These are phyloP conservation scores for Solanum peruvianum DNA, from an alignment of 257 asterid genomes.

Conservation along the genomic window DNA sequence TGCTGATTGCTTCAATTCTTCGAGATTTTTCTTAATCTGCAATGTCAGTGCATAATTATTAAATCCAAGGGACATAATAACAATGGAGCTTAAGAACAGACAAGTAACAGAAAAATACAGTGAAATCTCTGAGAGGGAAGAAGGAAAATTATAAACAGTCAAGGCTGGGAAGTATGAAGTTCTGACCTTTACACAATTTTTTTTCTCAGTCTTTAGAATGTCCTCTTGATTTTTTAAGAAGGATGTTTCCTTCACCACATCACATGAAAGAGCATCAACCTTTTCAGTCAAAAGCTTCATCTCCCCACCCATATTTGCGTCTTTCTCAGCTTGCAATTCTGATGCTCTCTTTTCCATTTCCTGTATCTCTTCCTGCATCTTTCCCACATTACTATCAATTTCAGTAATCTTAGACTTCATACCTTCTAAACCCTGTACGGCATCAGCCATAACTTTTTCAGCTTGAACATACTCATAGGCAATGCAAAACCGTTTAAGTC, in stretches of 20 bases:
- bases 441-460: slow-evolving; percentile 61
- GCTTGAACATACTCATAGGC: slow-evolving; percentile 90
- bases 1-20: slow-evolving; percentile 69
- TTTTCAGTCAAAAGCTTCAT: slow-evolving; percentile 62
- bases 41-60: neutral
- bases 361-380: slow-evolving; percentile 47
- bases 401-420: slow-evolving; percentile 48
- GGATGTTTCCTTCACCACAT: slow-evolving; percentile 72
- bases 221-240: slow-evolving; percentile 65
- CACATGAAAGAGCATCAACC: slow-evolving; percentile 68
- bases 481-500: slow-evolving; percentile 83
- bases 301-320: slow-evolving; percentile 88
- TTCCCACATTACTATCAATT: slow-evolving; percentile 36
- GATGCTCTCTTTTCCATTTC: slow-evolving; percentile 59
- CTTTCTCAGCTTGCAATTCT: slow-evolving; percentile 59
- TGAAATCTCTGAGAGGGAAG: neutral
- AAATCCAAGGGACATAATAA: neutral
- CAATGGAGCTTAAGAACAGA: neutral
- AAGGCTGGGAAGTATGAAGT: neutral
- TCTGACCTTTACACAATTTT: slow-evolving; percentile 54
- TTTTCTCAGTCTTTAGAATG: slow-evolving; percentile 56
- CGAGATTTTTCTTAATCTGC: slow-evolving; percentile 60
- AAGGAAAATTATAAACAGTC: neutral
- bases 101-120: neutral
- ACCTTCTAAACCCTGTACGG: slow-evolving; percentile 55